A percentile compares a stretch with the other conserved stretches of the same genome.
These are phyloP conservation scores for Epichloe gansuensis DNA, from an alignment of 2,329 filamentous ascomycete genomes.

Conservation along the genomic window DNA sequence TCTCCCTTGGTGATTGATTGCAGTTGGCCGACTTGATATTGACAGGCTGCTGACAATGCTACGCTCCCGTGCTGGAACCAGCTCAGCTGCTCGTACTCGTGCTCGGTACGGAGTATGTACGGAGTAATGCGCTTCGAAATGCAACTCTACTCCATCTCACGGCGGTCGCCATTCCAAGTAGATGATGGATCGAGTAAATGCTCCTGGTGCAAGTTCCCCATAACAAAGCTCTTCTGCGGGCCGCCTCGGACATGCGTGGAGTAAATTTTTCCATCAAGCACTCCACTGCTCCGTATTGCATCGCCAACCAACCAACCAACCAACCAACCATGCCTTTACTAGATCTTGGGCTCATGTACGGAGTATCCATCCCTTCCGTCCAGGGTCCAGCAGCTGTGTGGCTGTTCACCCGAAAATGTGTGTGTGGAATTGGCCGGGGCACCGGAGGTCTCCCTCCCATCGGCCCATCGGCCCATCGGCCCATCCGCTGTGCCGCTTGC, in stretches of 20 bases:
- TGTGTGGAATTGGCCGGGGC: not conserved
- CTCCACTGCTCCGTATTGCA: not conserved
- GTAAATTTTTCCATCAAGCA: not conserved
- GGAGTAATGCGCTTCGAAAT: not conserved
- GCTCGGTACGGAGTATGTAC: not conserved
- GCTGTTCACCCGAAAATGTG: not conserved
- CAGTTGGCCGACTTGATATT: not conserved
- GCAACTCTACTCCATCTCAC: not conserved
- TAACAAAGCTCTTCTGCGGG: not conserved
- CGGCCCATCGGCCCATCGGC: too few species aligned
- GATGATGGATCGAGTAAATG: not conserved
- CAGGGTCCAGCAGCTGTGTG: not conserved
- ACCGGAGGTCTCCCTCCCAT: not conserved
- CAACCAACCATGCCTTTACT: not conserved
- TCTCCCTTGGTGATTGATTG: not conserved
- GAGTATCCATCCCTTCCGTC: not conserved
- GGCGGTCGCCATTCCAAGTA: not conserved
- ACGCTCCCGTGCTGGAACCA: not conserved
- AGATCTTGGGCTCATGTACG: not conserved
- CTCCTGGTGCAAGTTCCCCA: not conserved
- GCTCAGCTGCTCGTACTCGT: not conserved
- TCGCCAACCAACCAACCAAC: not conserved
- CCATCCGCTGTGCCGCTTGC: not conserved
- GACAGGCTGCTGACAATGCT: not conserved
- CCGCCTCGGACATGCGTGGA: conserved; percentile 3